phyloP scores from a whole-genome alignment of 148 eudicot species.

The Vaccinium corymbosum region DNA sequence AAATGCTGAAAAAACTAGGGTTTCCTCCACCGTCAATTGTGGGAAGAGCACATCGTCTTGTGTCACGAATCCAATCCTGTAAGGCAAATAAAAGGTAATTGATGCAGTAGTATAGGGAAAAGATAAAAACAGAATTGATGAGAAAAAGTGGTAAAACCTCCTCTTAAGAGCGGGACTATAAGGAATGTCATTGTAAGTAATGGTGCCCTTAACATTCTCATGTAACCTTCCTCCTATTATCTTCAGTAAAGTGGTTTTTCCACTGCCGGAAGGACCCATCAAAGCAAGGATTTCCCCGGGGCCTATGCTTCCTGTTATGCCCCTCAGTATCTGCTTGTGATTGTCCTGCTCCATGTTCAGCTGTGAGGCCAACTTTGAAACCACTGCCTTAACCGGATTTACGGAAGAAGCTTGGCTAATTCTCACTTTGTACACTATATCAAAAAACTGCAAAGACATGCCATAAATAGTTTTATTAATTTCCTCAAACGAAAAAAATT shows the following conservation, averaged over 20 bases:
- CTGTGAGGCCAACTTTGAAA: slow-evolving; percentile 58
- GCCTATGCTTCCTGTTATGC: slow-evolving; percentile 88
- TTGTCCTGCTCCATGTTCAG: slow-evolving; percentile 45
- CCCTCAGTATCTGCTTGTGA: slow-evolving; percentile 76
- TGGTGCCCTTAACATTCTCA: slow-evolving; percentile 64
- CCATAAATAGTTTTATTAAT: not conserved
- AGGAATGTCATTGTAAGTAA: slow-evolving; percentile 75
- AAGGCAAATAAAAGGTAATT: not conserved
- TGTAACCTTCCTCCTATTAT: slow-evolving; percentile 76
- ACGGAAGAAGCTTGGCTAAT: slow-evolving; percentile 26
- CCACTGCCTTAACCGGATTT: slow-evolving; percentile 60
- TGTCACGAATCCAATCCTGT: slow-evolving; percentile 93
- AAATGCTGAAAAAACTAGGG: slow-evolving; percentile 80
- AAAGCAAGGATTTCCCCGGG: slow-evolving; percentile 86
- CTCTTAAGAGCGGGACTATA: slow-evolving; percentile 83
- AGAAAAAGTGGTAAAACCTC: slow-evolving; percentile 36
- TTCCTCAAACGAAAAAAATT: not conserved
- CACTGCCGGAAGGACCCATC: slow-evolving; percentile 99
- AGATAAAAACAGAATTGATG: not conserved
- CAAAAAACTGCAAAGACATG: slow-evolving; percentile 58
- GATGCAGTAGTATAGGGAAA: not conserved
- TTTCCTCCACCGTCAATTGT: slow-evolving; percentile 88
- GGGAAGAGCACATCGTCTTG: slow-evolving; percentile 95
- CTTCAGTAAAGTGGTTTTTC: slow-evolving; percentile 85
- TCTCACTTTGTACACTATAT: slow-evolving; percentile 72